phyloP scores from a whole-genome alignment of 2,329 filamentous ascomycete species.

The Tolypocladium cylindrosporum region DNA sequence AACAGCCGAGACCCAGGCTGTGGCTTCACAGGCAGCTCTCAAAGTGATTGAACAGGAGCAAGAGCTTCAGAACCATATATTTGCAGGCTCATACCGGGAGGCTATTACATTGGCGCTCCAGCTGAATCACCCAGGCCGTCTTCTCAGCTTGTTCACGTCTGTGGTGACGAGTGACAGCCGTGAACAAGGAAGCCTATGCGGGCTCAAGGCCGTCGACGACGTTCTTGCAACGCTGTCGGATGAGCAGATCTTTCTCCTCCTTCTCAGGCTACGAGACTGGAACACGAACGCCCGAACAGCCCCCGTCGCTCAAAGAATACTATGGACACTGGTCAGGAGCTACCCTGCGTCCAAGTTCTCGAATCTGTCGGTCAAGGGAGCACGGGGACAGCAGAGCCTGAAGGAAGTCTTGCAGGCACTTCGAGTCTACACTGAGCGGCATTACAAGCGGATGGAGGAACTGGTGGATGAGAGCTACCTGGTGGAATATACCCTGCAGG shows the following conservation, averaged over 20 bases:
- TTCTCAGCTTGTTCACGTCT: conserved; percentile 73
- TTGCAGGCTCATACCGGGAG: conserved; percentile 78
- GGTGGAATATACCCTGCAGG: conserved; percentile 81
- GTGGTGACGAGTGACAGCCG: conserved; percentile 56
- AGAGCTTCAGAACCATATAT: conserved; percentile 84
- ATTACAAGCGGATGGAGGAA: conserved; percentile 84
- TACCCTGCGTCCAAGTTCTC: conserved; percentile 74
- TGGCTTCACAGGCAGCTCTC: conserved; percentile 62
- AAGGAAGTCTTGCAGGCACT: conserved; percentile 83
- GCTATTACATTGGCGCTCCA: conserved; percentile 87
- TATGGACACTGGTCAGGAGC: conserved; percentile 68
- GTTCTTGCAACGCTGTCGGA: conserved; percentile 72
- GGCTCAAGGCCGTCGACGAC: conserved; percentile 64
- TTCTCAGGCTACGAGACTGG: conserved; percentile 85
- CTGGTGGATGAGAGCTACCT: conserved; percentile 90
- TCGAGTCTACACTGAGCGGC: conserved; percentile 81
- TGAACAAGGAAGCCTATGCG: conserved; percentile 54
- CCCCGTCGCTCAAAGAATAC: conserved; percentile 72
- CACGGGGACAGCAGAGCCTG: conserved; percentile 52
- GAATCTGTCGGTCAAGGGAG: conserved; percentile 52
- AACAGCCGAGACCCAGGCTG: conserved; percentile 66
- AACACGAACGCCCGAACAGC: conserved; percentile 90
- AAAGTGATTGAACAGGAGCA: conserved; percentile 90
- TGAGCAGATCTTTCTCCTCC: conserved; percentile 74
- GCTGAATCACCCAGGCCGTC: conserved; percentile 83